These are phyloP conservation scores for Candida pseudofarinosa DNA, from an alignment of 805 yeast species.

Conservation along the genomic window DNA sequence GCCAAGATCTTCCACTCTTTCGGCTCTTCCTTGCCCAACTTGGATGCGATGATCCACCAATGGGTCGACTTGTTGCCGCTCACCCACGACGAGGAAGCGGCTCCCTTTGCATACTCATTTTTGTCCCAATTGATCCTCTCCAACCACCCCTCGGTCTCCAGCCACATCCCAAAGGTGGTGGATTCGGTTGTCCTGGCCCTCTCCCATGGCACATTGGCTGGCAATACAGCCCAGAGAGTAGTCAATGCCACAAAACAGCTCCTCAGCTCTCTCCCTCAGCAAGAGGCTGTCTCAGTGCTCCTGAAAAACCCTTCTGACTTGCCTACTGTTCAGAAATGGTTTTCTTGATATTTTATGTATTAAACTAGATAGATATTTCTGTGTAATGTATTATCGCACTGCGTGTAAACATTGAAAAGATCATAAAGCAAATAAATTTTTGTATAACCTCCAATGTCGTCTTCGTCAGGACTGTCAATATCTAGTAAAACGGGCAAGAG, in stretches of 20 bases:
- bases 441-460: background rate
- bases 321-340: slow-evolving; percentile 58
- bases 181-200: slow-evolving; percentile 73
- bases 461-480: slow-evolving; percentile 1
- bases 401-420: background rate
- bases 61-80: slow-evolving; percentile 87
- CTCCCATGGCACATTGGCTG: slow-evolving; percentile 60
- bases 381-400: slow-evolving; percentile 1
- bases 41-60: slow-evolving; percentile 57
- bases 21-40: slow-evolving; percentile 56
- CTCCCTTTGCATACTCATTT: slow-evolving; percentile 76
- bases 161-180: slow-evolving; percentile 58
- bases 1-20: slow-evolving; percentile 74
- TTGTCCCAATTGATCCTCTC: slow-evolving; percentile 66
- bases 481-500: slow-evolving; percentile 10
- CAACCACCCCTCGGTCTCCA: slow-evolving; percentile 51
- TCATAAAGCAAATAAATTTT: background rate
- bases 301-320: slow-evolving; percentile 60
- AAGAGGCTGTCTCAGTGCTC: slow-evolving; percentile 61
- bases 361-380: background rate
- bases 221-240: slow-evolving; percentile 64
- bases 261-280: slow-evolving; percentile 61
- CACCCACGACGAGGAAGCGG: slow-evolving; percentile 81
- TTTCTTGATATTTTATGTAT: slow-evolving; percentile 23
- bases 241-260: slow-evolving; percentile 61